Evolutionary conservation across 2,329 filamentous ascomycete species (phyloP).

Genomic region (Arthrobotrys megalospora): DNA sequence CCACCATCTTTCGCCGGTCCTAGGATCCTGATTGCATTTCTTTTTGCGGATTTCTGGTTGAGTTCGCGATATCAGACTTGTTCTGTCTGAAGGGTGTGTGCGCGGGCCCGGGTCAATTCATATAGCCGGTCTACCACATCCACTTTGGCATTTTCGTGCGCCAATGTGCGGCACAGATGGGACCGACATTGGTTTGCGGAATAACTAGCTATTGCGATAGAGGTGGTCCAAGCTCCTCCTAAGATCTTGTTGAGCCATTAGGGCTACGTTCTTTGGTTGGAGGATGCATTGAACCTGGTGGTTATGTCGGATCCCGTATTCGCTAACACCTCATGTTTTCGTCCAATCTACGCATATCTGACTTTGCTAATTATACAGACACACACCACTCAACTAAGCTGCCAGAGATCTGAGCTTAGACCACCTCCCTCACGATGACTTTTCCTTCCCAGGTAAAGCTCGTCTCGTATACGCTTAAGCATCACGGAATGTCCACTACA

Average conservation of each 20-base stretch:
- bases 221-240: slow-evolving; percentile 47
- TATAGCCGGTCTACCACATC: slow-evolving; percentile 41
- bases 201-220: slow-evolving; percentile 1
- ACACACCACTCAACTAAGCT: background rate
- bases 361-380: slow-evolving; percentile 35
- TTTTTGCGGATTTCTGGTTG: slow-evolving; percentile 26
- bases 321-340: slow-evolving; percentile 40
- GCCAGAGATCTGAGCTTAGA: slow-evolving; percentile 25
- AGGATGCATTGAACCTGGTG: slow-evolving; percentile 18
- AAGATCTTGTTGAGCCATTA: slow-evolving; percentile 2
- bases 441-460: slow-evolving; percentile 29
- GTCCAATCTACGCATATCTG: slow-evolving; percentile 23
- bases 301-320: slow-evolving; percentile 51
- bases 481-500: slow-evolving; percentile 2
- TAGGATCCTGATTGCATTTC: slow-evolving; percentile 36
- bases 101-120: slow-evolving; percentile 27
- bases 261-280: slow-evolving; percentile 4
- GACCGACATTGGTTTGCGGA: slow-evolving; percentile 24
- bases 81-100: slow-evolving; percentile 12
- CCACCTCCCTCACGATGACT: slow-evolving; percentile 16
- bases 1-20: slow-evolving; percentile 60
- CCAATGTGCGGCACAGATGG: slow-evolving; percentile 57
- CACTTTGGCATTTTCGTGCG: slow-evolving; percentile 22
- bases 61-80: slow-evolving; percentile 21
- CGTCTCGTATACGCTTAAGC: slow-evolving; percentile 37